These are phyloP conservation scores for Lepiota brunneoincarnata DNA, from an alignment of 768 basidiomycete genomes.

Conservation along the genomic window DNA sequence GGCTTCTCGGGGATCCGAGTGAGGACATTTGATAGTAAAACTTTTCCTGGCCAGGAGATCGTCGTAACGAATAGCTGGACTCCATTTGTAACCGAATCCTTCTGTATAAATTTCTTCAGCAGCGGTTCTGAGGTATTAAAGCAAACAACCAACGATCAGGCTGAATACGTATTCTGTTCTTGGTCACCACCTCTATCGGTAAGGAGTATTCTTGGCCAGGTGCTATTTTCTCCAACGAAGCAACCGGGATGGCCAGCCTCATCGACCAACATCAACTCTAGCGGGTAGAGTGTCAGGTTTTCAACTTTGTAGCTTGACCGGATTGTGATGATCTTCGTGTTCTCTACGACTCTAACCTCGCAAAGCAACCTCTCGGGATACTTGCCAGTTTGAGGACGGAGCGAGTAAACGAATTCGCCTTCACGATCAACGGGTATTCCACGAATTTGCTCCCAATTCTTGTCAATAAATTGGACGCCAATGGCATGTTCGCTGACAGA, in stretches of 20 bases:
- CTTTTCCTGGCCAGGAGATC: conserved; percentile 69
- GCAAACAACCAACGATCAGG: conserved; percentile 75
- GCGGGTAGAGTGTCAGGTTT: conserved; percentile 86
- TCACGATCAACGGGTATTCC: conserved; percentile 91
- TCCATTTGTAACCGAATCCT: conserved; percentile 97
- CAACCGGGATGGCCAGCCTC: conserved; percentile 77
- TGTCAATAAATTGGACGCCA: conserved; percentile 79
- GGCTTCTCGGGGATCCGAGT: conserved; percentile 75
- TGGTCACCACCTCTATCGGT: conserved; percentile 86
- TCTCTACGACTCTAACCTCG: conserved; percentile 86
- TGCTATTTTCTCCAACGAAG: conserved; percentile 82
- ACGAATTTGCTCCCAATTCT: conserved; percentile 85
- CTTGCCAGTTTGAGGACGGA: conserved; percentile 78
- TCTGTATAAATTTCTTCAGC: conserved; percentile 42
- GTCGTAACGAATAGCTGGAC: conserved; percentile 82
- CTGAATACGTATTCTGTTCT: conserved; percentile 78
- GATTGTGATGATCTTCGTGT: conserved; percentile 91
- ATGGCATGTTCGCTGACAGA: conserved; percentile 81
- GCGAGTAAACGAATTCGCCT: conserved; percentile 83
- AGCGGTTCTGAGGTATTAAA: neutral
- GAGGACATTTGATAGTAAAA: conserved; percentile 83
- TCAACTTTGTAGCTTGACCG: conserved; percentile 90
- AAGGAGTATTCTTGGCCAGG: conserved; percentile 88
- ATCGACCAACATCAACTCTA: conserved; percentile 90
- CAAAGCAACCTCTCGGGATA: conserved; percentile 81